These are phyloP conservation scores for Metarhizium humberi DNA, from an alignment of 2,329 filamentous ascomycete genomes.

Conservation along the genomic window DNA sequence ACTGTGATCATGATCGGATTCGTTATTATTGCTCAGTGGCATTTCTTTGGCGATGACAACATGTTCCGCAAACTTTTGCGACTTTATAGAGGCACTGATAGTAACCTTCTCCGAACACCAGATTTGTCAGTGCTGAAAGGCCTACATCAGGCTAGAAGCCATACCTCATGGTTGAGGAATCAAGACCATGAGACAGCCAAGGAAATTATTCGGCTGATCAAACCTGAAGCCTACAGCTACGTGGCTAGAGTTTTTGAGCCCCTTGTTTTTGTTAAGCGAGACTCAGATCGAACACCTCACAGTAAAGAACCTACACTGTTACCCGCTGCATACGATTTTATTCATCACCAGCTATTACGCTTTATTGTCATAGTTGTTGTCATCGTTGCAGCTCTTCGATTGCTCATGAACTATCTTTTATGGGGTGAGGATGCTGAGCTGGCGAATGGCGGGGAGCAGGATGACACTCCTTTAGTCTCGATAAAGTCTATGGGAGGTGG, in stretches of 20 bases:
- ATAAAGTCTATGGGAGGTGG: constrained; percentile 52
- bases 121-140: constrained; percentile 39
- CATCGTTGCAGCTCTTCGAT: constrained; percentile 52
- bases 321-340: constrained; percentile 52
- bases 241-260: constrained; percentile 68
- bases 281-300: constrained; percentile 54
- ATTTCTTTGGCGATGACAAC: constrained; percentile 59
- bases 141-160: constrained; percentile 67
- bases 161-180: constrained; percentile 64
- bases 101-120: constrained; percentile 19
- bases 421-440: constrained; percentile 49
- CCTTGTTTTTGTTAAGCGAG: constrained; percentile 60
- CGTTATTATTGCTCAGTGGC: constrained; percentile 65
- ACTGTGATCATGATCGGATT: constrained; percentile 65
- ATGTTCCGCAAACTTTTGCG: constrained; percentile 21
- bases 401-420: constrained; percentile 67
- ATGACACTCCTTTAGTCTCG: constrained; percentile 41
- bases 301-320: constrained; percentile 25
- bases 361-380: constrained; percentile 57
- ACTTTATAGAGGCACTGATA: constrained; percentile 11
- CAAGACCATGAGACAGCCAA: constrained; percentile 72
- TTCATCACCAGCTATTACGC: constrained; percentile 45
- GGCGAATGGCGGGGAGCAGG: constrained; percentile 34
- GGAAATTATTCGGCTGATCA: constrained; percentile 68
- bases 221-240: constrained; percentile 62